Conservation (phyloP, 192 early-diverging fungal species). For the Helicostylum pulchrum region DNA sequence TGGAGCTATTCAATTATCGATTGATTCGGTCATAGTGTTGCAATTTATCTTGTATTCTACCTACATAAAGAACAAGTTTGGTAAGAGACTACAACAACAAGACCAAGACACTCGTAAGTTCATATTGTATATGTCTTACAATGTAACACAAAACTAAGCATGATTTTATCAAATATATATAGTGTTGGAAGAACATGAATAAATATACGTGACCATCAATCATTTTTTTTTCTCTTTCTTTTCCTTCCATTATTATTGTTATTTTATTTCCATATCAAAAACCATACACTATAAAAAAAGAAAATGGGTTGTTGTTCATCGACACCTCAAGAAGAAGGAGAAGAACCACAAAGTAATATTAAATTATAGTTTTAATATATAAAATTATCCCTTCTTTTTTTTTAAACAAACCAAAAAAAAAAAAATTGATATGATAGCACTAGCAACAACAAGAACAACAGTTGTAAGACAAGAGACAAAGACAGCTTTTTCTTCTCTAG, state of each 20-base stretch:
- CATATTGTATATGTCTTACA: neutral
- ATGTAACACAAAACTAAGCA: no score
- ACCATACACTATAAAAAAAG: neutral
- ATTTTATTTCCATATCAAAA: no score
- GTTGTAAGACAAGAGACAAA: neutral
- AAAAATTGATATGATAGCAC: neutral
- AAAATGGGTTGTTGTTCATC: constrained; percentile 19
- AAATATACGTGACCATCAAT: neutral
- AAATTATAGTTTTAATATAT: neutral
- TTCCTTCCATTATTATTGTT: neutral
- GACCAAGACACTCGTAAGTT: neutral
- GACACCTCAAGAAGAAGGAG: neutral
- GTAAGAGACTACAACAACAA: neutral
- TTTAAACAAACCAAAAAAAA: neutral
- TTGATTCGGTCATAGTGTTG: constrained; percentile 47
- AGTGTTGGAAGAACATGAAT: neutral
- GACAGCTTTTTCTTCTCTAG: neutral
- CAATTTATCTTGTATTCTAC: constrained; percentile 52
- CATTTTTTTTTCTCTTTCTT: neutral
- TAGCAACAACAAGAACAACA: neutral
- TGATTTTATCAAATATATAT: neutral
- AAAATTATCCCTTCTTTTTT: neutral
- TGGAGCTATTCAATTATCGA: constrained; percentile 50
- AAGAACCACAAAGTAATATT: neutral
- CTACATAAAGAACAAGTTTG: constrained; percentile 19